Conservation (phyloP, 345 rosid genomes). For the Stellera chamaejasme region DNA sequence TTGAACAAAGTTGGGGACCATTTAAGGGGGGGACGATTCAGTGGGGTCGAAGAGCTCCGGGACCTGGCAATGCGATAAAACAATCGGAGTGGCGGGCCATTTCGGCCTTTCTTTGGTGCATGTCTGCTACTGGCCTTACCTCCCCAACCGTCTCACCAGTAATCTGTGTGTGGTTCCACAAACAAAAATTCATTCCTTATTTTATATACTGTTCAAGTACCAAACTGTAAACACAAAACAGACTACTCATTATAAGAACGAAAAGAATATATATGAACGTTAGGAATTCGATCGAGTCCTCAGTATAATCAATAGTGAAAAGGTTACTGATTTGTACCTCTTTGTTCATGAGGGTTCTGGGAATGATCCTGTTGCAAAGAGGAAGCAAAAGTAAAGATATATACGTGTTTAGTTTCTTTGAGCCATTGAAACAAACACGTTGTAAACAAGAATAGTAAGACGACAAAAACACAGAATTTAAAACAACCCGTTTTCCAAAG, state of each 20-base stretch:
- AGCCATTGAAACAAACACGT: too few species aligned
- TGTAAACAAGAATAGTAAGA: too few species aligned
- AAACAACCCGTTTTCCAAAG: too few species aligned
- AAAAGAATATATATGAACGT: neutral
- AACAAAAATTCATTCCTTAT: neutral
- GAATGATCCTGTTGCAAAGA: constrained; percentile 51
- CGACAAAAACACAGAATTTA: too few species aligned
- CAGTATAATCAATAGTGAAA: too few species aligned
- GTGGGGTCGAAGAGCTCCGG: neutral
- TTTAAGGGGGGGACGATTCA: too few species aligned
- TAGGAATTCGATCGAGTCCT: too few species aligned
- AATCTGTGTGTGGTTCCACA: constrained; percentile 23
- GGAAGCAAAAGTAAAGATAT: neutral
- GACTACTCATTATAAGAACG: neutral
- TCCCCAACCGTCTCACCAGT: constrained; percentile 66
- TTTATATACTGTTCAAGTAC: neutral
- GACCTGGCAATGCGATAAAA: constrained; percentile 53
- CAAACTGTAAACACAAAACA: neutral
- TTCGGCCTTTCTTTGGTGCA: constrained; percentile 60
- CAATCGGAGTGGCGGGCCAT: constrained; percentile 56
- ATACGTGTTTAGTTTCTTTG: neutral
- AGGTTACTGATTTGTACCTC: constrained; percentile 38
- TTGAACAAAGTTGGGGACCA: neutral
- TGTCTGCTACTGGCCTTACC: constrained; percentile 45
- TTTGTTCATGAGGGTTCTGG: constrained; percentile 80